Evolutionary conservation across 192 early-diverging fungal genomes (phyloP), one percentile per base, ranked within the genome.

Genomic region (Coemansia sp.): DNA sequence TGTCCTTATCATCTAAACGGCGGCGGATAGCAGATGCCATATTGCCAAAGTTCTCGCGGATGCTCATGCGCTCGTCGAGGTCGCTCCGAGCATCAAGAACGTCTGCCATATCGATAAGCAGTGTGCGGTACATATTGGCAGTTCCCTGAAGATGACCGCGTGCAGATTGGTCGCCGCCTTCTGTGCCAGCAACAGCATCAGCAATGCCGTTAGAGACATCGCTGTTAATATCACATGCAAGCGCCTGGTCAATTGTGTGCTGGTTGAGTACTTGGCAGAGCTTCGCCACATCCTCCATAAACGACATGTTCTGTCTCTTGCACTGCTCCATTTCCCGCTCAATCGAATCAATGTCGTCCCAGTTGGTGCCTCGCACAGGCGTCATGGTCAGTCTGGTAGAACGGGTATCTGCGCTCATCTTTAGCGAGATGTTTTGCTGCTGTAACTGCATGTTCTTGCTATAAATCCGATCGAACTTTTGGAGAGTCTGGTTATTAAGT

Each of bases 321-420:
- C 75, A 72, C 18, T 58, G 61, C 28, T 75, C 66, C 41, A 83
- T 58, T 67, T 83, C 81, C 8, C 35, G 56, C 59, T 66, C 52
- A 36, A 83, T 75, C 1, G 81, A 74, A 8, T 68, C 81, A 14
- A 79, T 17, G 48, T 83, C 76, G 28, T 75, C 76, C 81, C 81
- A 83, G 55, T 83, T 70, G 15, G 79, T 82, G 53, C 65, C 69
- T 17, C 65, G 68, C 17, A 59, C 63, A 6, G 79, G 79, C 22
- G 79, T 82, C 18, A 58, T 68, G 2, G 64, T 65, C 2, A 67
- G 71, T 5, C 63, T 63, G 0, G 61, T 59, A 17, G 74, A 67
- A 3, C 74, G 79, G 6, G 65, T 58, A 14, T 59, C 58, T n/a
- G 51, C 51, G 51, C 74, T 74, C 11, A 68, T 37, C 15, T 65